Percentiles rank a stretch among this genome's conserved stretches.
These are phyloP conservation scores for Peronospora farinosa DNA, from an alignment of 352 stramenopile species.

Conservation along the genomic window DNA sequence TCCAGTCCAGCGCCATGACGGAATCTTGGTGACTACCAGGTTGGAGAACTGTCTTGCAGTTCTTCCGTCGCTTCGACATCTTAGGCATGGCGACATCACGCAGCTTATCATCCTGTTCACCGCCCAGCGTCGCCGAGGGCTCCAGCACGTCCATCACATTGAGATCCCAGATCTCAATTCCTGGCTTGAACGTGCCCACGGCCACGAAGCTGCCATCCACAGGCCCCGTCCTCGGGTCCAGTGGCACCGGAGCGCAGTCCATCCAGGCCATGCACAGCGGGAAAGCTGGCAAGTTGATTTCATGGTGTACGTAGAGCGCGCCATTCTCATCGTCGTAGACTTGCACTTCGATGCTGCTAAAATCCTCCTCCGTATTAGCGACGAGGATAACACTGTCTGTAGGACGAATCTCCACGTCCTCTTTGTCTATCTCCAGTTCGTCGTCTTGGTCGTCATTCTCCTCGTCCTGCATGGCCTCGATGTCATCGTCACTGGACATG, in stretches of 20 bases:
- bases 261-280: slow-evolving; percentile 97
- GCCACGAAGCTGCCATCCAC: slow-evolving; percentile 95
- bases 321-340: slow-evolving; percentile 96
- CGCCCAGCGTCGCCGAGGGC: slow-evolving; percentile 91
- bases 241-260: slow-evolving; percentile 76
- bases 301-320: slow-evolving; percentile 99
- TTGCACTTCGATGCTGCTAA: slow-evolving; percentile 97
- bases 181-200: slow-evolving; percentile 98
- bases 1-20: slow-evolving; percentile 98
- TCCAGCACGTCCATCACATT: slow-evolving; percentile 98
- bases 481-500: neutral
- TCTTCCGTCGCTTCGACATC: slow-evolving; percentile 70
- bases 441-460: slow-evolving; percentile 60
- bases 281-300: slow-evolving; percentile 98
- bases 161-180: slow-evolving; percentile 99
- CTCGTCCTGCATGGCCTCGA: slow-evolving; percentile 24
- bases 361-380: slow-evolving; percentile 97
- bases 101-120: slow-evolving; percentile 82
- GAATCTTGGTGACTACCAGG: slow-evolving; percentile 95
- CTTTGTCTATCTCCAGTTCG: slow-evolving; percentile 70
- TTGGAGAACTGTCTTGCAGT: slow-evolving; percentile 68
- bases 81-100: slow-evolving; percentile 77
- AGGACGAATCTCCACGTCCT: slow-evolving; percentile 91
- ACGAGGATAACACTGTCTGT: slow-evolving; percentile 94
- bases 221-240: slow-evolving; percentile 51